Percentiles rank a stretch among this genome's conserved stretches.
Evolutionary conservation across 768 basidiomycete species (phyloP).

Genomic region (Psilocybe cubensis): DNA sequence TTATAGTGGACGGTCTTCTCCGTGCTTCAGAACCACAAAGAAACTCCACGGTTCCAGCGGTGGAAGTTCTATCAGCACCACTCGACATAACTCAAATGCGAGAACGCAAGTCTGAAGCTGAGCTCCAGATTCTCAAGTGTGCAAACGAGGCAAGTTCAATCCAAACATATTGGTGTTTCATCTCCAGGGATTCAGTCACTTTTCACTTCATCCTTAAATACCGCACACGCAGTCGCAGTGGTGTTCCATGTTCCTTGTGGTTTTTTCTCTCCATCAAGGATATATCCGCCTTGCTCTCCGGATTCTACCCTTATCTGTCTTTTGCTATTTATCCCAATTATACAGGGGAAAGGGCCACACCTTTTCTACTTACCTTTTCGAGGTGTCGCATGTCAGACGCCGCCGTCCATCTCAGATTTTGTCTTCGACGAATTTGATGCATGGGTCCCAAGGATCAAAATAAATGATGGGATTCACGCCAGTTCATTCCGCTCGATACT

Average conservation of each 20-base stretch:
- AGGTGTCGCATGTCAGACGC: slow-evolving; percentile 6
- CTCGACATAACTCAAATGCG: slow-evolving; percentile 60
- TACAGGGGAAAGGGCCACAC: slow-evolving; percentile 2
- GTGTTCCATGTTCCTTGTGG: too few relatives aligned
- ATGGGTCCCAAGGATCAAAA: not conserved
- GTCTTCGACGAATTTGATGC: not conserved
- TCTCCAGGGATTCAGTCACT: not conserved
- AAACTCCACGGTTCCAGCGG: slow-evolving; percentile 3
- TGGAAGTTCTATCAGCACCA: slow-evolving; percentile 51
- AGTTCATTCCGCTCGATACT: slow-evolving; percentile 1
- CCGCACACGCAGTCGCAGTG: not conserved
- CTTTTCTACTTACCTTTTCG: not conserved
- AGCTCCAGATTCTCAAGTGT: slow-evolving; percentile 74
- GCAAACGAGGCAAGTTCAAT: slow-evolving; percentile 67
- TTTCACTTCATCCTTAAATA: not conserved
- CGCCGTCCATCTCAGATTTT: slow-evolving; percentile 8
- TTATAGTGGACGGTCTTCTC: slow-evolving; percentile 66
- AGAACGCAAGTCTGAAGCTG: slow-evolving; percentile 74
- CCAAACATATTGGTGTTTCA: not conserved
- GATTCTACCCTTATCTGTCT: not conserved
- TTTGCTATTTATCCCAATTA: slow-evolving; percentile 1
- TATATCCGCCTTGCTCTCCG: not conserved
- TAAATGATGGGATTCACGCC: slow-evolving; percentile 1
- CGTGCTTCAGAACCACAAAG: slow-evolving; percentile 29
- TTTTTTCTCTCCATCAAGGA: not conserved